These are phyloP conservation scores for Monosporascus ibericus DNA, from an alignment of 2,329 filamentous ascomycete genomes.

Conservation along the genomic window DNA sequence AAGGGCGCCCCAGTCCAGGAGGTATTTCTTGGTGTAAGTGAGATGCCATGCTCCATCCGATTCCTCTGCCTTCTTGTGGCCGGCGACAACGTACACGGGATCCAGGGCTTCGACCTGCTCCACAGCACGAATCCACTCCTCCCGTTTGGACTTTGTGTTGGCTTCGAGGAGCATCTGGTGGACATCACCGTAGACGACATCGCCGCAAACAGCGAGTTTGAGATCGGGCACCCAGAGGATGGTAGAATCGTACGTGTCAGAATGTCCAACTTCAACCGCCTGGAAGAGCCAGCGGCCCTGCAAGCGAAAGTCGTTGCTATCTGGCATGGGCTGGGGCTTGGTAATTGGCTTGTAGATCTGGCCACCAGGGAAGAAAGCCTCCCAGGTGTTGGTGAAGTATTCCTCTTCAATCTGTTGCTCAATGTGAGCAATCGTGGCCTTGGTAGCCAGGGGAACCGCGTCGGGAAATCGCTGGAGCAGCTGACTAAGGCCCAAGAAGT, in stretches of 20 bases:
- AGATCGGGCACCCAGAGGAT: constrained; percentile 29
- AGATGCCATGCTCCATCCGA: constrained; percentile 23
- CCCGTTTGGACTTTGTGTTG: constrained; percentile 23
- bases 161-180: constrained; percentile 30
- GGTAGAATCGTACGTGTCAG: constrained; percentile 21
- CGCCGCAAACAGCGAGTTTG: constrained; percentile 29
- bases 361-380: constrained; percentile 16
- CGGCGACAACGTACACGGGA: constrained; percentile 26
- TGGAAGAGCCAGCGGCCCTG: constrained; percentile 12
- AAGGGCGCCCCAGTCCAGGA: constrained; percentile 9
- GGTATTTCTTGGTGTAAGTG: constrained; percentile 19
- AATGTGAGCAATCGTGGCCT: constrained; percentile 15
- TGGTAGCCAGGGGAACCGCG: constrained; percentile 14
- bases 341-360: constrained; percentile 12
- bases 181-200: constrained; percentile 31
- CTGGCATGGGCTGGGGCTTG: constrained; percentile 8
- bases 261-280: constrained; percentile 18
- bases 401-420: constrained; percentile 11
- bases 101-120: constrained; percentile 25
- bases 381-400: constrained; percentile 14
- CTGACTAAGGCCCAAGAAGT: constrained; percentile 29
- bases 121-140: constrained; percentile 27
- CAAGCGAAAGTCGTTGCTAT: constrained; percentile 12
- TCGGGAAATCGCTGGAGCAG: constrained; percentile 25
- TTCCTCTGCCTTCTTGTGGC: constrained; percentile 22